Percentiles rank a stretch among this genome's conserved stretches.
Conservation (phyloP, 306 rosid species). For the Abrus pulchellus region DNA sequence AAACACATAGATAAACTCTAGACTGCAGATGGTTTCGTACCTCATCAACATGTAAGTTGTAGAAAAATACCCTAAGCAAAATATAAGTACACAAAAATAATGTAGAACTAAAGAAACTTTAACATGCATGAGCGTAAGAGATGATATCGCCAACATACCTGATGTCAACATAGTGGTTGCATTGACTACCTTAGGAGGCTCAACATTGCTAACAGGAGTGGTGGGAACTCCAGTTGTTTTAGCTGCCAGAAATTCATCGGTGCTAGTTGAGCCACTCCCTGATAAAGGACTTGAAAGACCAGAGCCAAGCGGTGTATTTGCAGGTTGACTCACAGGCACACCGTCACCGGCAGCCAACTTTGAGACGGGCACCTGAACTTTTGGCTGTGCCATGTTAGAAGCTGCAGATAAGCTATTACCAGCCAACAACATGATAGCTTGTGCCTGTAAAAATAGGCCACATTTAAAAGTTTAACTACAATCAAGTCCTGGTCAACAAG, state of each 20-base stretch:
- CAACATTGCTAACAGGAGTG: constrained; percentile 67
- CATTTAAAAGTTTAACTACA: constrained; percentile 36
- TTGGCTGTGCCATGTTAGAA: constrained; percentile 58
- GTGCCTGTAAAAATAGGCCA: constrained; percentile 69
- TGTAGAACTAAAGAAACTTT: constrained; percentile 1
- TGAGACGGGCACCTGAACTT: constrained; percentile 57
- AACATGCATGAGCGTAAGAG: background rate
- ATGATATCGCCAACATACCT: constrained; percentile 57
- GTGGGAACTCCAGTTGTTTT: constrained; percentile 61
- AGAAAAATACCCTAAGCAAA: constrained; percentile 6
- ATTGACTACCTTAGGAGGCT: constrained; percentile 62
- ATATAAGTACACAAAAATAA: background rate
- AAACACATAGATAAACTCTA: constrained; percentile 29
- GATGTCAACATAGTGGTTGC: constrained; percentile 70
- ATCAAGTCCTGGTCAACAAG: background rate
- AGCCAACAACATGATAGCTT: constrained; percentile 89
- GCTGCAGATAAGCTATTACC: constrained; percentile 59
- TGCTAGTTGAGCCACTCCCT: constrained; percentile 79
- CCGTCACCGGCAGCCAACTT: constrained; percentile 63
- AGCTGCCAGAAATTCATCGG: constrained; percentile 73
- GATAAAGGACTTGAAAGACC: constrained; percentile 80
- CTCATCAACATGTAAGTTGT: background rate
- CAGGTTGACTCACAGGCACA: constrained; percentile 58
- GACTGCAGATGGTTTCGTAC: background rate
- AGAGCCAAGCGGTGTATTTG: constrained; percentile 55